phyloP scores from a whole-genome alignment of 805 yeast genomes.

The Pichia nanzhaoensis region DNA sequence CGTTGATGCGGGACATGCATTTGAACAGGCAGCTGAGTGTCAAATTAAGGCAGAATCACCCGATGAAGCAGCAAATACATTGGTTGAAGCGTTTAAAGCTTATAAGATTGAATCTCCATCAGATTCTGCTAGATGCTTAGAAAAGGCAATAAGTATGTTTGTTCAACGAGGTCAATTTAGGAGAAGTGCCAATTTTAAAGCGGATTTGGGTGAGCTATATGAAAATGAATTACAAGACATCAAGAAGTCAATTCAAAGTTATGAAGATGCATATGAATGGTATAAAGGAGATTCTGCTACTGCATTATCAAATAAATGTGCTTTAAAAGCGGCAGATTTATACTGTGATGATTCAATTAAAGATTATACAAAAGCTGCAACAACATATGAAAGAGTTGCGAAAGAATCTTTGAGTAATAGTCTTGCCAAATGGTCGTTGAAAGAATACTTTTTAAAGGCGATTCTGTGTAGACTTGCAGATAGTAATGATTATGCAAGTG shows the following conservation, averaged over 20 bases:
- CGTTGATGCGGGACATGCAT: conserved; percentile 71
- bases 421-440: conserved; percentile 82
- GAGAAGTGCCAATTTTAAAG: conserved; percentile 89
- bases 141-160: conserved; percentile 74
- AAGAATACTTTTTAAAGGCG: conserved; percentile 84
- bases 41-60: conserved; percentile 68
- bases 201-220: conserved; percentile 82
- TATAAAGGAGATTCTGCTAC: conserved; percentile 88
- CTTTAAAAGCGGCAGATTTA: conserved; percentile 83
- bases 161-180: conserved; percentile 91
- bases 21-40: conserved; percentile 77
- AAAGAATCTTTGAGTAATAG: conserved; percentile 67
- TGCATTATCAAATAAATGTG: conserved; percentile 83
- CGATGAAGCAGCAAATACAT: conserved; percentile 88
- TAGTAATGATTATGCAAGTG: conserved; percentile 75
- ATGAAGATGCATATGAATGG: conserved; percentile 96
- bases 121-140: conserved; percentile 71
- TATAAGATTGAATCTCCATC: conserved; percentile 67
- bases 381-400: conserved; percentile 71
- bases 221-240: conserved; percentile 68
- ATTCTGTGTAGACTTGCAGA: conserved; percentile 78
- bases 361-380: conserved; percentile 70
- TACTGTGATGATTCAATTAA: conserved; percentile 57
- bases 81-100: conserved; percentile 86
- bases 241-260: conserved; percentile 64